Evolutionary conservation across 139 green algal species (phyloP).

Genomic region (Pleodorina starrii): DNA sequence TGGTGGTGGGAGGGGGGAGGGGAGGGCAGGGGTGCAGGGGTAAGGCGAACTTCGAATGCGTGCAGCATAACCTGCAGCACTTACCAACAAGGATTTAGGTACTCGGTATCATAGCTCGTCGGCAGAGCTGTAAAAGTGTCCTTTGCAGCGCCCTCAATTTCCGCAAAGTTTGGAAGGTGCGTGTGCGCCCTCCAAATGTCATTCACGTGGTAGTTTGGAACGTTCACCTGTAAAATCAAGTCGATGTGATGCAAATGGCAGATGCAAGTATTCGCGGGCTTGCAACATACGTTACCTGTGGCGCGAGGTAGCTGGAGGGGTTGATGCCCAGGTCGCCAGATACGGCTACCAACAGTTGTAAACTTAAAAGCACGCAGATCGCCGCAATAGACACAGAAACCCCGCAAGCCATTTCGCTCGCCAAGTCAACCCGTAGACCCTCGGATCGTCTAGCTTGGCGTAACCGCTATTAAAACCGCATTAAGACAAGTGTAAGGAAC

Average conservation of each 20-base stretch:
- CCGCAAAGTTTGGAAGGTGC: conserved; percentile 9
- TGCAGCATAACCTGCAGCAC: too few species aligned
- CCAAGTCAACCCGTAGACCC: too few species aligned
- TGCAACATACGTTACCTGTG: conserved; percentile 15
- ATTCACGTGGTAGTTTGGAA: conserved; percentile 12
- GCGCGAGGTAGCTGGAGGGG: background rate
- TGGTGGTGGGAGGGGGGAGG: background rate
- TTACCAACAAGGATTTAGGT: conserved; percentile 63
- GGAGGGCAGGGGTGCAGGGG: too few species aligned
- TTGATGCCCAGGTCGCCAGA: background rate
- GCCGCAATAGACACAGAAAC: background rate
- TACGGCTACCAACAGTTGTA: background rate
- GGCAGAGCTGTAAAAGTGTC: conserved; percentile 60
- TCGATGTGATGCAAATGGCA: too few species aligned
- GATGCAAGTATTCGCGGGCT: too few species aligned
- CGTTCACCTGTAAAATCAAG: conserved; percentile 10
- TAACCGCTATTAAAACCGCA: too few species aligned
- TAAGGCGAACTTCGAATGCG: too few species aligned
- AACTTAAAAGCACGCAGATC: background rate
- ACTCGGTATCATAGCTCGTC: conserved; percentile 14
- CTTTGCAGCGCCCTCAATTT: background rate
- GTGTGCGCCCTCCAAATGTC: conserved; percentile 28
- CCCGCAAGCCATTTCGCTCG: background rate
- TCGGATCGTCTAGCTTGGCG: too few species aligned
- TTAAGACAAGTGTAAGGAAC: too few species aligned